A percentile compares a stretch with the other conserved stretches of the same genome.
These are phyloP conservation scores for Tagetes patula DNA, from an alignment of 129 eudicot genomes.

Conservation along the genomic window DNA sequence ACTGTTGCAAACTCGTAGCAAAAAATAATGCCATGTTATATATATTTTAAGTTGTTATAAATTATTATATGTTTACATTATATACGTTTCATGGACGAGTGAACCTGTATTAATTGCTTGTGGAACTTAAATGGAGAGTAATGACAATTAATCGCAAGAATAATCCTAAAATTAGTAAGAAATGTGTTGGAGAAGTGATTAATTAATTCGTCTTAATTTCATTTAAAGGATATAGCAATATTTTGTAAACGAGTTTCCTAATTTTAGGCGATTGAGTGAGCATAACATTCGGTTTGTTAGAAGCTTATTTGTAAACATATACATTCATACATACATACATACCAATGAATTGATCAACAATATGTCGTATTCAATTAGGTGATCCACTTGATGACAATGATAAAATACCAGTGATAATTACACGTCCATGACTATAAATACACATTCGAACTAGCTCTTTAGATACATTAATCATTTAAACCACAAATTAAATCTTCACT, in stretches of 20 bases:
- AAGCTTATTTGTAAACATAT: no score
- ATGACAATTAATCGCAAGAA: not conserved
- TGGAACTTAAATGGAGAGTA: not conserved
- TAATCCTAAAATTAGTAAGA: not conserved
- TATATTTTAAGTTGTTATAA: not conserved
- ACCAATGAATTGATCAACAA: no score
- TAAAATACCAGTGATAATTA: not conserved
- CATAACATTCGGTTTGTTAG: not conserved
- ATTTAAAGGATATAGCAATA: no score
- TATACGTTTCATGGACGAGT: not conserved
- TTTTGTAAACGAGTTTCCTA: not conserved
- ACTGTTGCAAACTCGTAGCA: no score
- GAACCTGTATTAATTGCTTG: not conserved
- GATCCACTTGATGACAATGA: no score
- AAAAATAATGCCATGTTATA: no score
- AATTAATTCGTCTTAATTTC: not conserved
- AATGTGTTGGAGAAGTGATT: not conserved
- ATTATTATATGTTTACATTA: no score
- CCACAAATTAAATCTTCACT: not conserved
- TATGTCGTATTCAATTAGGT: not conserved
- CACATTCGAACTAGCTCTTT: not conserved
- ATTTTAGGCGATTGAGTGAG: not conserved
- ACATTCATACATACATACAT: no score
- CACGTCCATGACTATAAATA: not conserved
- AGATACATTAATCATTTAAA: not conserved